phyloP scores from a whole-genome alignment of 73 alveolate species.

The Tetrahymena borealis region DNA sequence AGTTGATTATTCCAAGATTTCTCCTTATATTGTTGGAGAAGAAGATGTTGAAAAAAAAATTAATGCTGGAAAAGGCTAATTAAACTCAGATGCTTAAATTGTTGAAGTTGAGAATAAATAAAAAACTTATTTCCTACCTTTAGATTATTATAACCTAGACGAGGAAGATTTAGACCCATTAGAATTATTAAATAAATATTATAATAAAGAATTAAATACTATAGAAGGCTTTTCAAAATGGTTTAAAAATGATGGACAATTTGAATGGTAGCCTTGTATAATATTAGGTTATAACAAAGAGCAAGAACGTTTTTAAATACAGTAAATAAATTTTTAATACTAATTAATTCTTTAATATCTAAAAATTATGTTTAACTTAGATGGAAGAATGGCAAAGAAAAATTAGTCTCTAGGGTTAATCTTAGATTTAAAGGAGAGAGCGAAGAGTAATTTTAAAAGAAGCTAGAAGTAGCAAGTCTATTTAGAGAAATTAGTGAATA shows the following conservation, averaged over 20 bases:
- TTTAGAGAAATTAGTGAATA: conserved; percentile 29
- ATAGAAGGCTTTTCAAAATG: not conserved
- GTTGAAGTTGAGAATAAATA: not conserved
- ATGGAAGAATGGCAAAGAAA: conserved; percentile 13
- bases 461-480: conserved; percentile 27
- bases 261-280: not conserved
- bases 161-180: conserved; percentile 11
- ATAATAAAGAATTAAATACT: not conserved
- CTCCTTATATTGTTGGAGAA: not conserved
- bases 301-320: not conserved
- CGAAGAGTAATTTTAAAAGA: not conserved
- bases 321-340: not conserved
- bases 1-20: not conserved
- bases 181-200: conserved; percentile 6
- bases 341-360: too few relatives aligned
- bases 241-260: not conserved
- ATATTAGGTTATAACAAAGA: not conserved
- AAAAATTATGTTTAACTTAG: not conserved
- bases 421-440: conserved; percentile 36
- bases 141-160: conserved; percentile 39
- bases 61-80: not conserved
- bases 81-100: not conserved
- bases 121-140: conserved; percentile 15
- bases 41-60: not conserved
- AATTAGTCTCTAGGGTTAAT: conserved; percentile 32